Conservation (phyloP, 192 early-diverging fungal genomes). For the Coemansia guatemalensis region DNA sequence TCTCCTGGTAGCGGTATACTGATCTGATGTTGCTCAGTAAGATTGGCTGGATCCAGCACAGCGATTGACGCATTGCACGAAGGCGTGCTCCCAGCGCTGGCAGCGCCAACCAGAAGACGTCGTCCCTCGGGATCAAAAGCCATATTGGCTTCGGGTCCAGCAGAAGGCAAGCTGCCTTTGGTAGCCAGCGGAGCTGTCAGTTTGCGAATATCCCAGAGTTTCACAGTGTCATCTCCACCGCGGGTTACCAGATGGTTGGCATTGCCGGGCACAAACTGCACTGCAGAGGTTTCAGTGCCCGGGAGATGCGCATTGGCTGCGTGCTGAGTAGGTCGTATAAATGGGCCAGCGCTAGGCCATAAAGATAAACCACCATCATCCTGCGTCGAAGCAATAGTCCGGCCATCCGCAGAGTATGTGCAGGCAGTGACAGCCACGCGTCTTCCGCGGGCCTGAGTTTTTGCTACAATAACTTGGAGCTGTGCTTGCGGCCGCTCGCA, state of each 20-base stretch:
- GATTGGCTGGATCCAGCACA: conserved; percentile 11
- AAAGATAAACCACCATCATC: conserved; percentile 76
- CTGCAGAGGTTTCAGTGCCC: conserved; percentile 66
- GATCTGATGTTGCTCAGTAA: conserved; percentile 5
- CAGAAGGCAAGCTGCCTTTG: conserved; percentile 56
- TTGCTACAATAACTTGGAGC: conserved; percentile 74
- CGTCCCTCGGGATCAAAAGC: conserved; percentile 83
- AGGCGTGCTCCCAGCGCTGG: not conserved
- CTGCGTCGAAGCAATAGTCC: conserved; percentile 51
- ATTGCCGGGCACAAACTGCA: conserved; percentile 64
- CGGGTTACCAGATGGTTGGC: conserved; percentile 70
- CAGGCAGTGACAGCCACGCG: conserved; percentile 70
- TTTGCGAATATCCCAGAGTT: conserved; percentile 88
- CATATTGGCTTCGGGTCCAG: conserved; percentile 75
- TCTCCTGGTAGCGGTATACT: conserved; percentile 30
- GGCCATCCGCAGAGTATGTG: conserved; percentile 69
- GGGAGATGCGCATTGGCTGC: conserved; percentile 70
- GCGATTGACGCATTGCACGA: conserved; percentile 5
- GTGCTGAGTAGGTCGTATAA: conserved; percentile 57
- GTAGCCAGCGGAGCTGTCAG: conserved; percentile 56
- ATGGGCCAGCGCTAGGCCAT: conserved; percentile 66
- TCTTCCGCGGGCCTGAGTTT: conserved; percentile 68
- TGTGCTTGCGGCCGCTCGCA: conserved; percentile 68
- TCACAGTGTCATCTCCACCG: conserved; percentile 83
- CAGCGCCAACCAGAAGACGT: conserved; percentile 71